Conservation (phyloP, 2,329 filamentous ascomycete species). For the Aspergillus alliaceus region DNA sequence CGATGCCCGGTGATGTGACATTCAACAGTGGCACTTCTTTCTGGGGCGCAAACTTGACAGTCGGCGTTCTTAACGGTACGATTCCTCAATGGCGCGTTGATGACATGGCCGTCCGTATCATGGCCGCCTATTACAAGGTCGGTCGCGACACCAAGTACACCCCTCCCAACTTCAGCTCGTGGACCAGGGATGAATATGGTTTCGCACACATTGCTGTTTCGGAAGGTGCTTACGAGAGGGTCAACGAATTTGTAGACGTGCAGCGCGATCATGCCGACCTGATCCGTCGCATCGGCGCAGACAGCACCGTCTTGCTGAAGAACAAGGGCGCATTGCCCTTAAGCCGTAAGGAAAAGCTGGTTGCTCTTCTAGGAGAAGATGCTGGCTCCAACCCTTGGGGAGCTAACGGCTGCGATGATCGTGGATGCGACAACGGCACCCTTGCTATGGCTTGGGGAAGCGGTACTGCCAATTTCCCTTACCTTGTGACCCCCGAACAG, state of each 20-base stretch:
- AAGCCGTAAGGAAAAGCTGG: constrained; percentile 69
- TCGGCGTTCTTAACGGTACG: constrained; percentile 86
- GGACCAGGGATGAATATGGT: constrained; percentile 75
- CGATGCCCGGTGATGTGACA: constrained; percentile 77
- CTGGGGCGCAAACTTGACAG: constrained; percentile 85
- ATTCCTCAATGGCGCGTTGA: constrained; percentile 84
- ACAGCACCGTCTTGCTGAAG: constrained; percentile 86
- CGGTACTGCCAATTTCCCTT: constrained; percentile 62
- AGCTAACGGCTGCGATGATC: constrained; percentile 75
- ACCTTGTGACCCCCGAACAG: constrained; percentile 62
- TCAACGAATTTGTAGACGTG: constrained; percentile 86
- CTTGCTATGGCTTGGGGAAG: constrained; percentile 65
- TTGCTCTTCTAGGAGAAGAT: constrained; percentile 80
- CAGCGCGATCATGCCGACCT: constrained; percentile 68
- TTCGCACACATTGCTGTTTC: constrained; percentile 64
- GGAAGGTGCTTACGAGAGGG: constrained; percentile 59
- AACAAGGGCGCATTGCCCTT: constrained; percentile 75
- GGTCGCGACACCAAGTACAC: constrained; percentile 54
- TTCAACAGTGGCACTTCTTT: constrained; percentile 73
- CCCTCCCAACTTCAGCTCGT: constrained; percentile 82
- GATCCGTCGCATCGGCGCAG: constrained; percentile 75
- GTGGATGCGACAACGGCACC: constrained; percentile 61
- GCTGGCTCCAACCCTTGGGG: constrained; percentile 73
- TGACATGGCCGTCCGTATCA: constrained; percentile 85
- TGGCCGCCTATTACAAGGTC: constrained; percentile 65